phyloP scores from a whole-genome alignment of 1,139 yeast species.

The Nakaseomyces kungkrabaensis region DNA sequence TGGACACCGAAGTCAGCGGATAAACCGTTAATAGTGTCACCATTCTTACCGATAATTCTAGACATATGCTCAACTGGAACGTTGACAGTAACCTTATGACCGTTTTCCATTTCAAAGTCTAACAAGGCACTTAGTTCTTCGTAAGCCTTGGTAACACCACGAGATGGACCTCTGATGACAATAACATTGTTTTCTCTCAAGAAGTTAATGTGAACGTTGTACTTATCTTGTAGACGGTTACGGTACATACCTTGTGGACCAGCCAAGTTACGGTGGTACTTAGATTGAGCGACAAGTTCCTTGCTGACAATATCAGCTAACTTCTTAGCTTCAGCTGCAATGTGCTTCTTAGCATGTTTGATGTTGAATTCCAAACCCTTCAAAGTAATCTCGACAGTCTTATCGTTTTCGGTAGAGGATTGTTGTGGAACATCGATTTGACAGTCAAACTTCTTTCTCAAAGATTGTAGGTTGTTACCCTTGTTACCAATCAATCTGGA shows the following conservation, averaged over 20 bases:
- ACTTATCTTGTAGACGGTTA: constrained; percentile 80
- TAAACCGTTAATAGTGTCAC: constrained; percentile 76
- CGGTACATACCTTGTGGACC: constrained; percentile 80
- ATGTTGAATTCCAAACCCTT: constrained; percentile 75
- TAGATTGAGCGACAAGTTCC: constrained; percentile 59
- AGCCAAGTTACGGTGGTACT: constrained; percentile 72
- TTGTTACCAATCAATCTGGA: constrained; percentile 84
- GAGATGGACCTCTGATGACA: constrained; percentile 80
- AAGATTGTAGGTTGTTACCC: constrained; percentile 61
- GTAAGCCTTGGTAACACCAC: constrained; percentile 75
- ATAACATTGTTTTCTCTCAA: constrained; percentile 61
- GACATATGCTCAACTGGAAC: constrained; percentile 71
- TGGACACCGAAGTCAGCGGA: constrained; percentile 74
- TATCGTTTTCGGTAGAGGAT: constrained; percentile 31
- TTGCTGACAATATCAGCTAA: constrained; percentile 75
- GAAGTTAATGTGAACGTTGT: constrained; percentile 72
- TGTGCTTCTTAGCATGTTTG: constrained; percentile 57
- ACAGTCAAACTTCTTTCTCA: constrained; percentile 73
- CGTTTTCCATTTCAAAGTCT: constrained; percentile 82
- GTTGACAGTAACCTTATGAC: constrained; percentile 49
- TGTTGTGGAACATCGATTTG: constrained; percentile 51
- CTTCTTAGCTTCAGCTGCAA: constrained; percentile 52
- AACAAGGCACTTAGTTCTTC: constrained; percentile 79
- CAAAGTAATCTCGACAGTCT: constrained; percentile 48
- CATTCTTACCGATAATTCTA: constrained; percentile 80